Conservation (phyloP, 768 basidiomycete genomes). For the Naganishia friedmannii region DNA sequence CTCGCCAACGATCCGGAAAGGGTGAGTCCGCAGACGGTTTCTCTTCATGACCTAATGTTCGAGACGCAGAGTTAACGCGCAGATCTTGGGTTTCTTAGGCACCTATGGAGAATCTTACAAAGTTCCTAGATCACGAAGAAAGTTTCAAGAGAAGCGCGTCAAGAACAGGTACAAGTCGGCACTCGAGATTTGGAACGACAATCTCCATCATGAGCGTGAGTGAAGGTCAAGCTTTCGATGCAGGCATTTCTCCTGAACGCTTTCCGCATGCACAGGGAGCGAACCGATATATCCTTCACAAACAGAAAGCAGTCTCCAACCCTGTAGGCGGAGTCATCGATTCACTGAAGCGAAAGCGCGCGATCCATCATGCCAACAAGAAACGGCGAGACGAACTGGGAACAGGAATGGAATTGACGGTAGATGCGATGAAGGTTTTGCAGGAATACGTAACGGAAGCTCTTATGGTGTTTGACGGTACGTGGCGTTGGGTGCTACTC, state of each 20-base stretch:
- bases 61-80: background rate
- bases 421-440: conserved; percentile 55
- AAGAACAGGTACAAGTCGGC: conserved; percentile 65
- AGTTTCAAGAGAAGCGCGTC: conserved; percentile 61
- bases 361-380: conserved; percentile 27
- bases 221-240: background rate
- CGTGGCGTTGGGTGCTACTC: conserved; percentile 45
- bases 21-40: conserved; percentile 35
- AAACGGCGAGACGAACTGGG: conserved; percentile 40
- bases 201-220: conserved; percentile 67
- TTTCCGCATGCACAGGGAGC: conserved; percentile 44
- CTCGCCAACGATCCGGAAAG: conserved; percentile 50
- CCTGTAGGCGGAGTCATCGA: conserved; percentile 46
- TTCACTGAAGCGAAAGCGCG: conserved; percentile 44
- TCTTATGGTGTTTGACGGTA: conserved; percentile 82
- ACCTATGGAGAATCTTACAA: conserved; percentile 61
- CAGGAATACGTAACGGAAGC: conserved; percentile 71
- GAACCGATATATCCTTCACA: conserved; percentile 66
- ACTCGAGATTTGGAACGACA: conserved; percentile 95
- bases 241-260: background rate
- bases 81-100: conserved; percentile 55
- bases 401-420: conserved; percentile 39
- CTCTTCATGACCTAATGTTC: background rate
- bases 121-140: conserved; percentile 74
- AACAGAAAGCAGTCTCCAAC: conserved; percentile 72